phyloP scores from a whole-genome alignment of 306 rosid species.

The Crataegus laevigata region DNA sequence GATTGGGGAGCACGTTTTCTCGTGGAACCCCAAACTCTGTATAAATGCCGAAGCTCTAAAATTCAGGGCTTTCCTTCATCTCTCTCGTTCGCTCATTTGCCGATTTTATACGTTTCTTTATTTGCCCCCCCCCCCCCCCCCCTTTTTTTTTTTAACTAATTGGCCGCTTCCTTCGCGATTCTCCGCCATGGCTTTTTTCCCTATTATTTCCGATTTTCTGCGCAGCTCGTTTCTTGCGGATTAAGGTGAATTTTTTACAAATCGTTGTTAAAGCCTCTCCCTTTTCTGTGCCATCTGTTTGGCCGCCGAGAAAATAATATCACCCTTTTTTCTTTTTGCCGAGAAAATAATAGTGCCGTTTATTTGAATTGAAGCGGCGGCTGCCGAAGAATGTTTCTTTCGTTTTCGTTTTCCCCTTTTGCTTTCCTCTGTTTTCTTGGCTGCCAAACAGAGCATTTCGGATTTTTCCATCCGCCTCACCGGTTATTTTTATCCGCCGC shows the following conservation, averaged over 20 bases:
- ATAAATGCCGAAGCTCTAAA: slow-evolving; percentile 31
- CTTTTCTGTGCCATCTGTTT: slow-evolving; percentile 13
- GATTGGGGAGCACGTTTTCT: slow-evolving; percentile 10
- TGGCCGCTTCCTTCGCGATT: slow-evolving; percentile 6
- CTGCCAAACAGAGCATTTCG: slow-evolving; percentile 17
- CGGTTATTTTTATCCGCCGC: neutral
- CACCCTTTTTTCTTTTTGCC: neutral
- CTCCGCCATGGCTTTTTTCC: neutral
- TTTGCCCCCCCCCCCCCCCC: too few species aligned
- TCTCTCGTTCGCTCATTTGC: slow-evolving; percentile 13
- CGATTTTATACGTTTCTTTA: neutral
- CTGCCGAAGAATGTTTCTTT: neutral
- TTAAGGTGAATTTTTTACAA: slow-evolving; percentile 8
- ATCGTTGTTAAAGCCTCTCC: neutral
- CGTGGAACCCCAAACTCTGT: slow-evolving; percentile 21
- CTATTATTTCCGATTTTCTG: neutral
- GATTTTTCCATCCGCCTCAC: neutral
- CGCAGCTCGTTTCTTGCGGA: neutral
- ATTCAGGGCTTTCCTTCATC: neutral
- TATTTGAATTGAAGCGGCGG: neutral
- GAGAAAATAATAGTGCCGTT: neutral
- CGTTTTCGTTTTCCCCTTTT: neutral
- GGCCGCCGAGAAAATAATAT: slow-evolving; percentile 23
- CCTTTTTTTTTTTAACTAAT: neutral
- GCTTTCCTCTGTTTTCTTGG: slow-evolving; percentile 7